Base-by-base conservation (phyloP, 495 filamentous ascomycete genomes). In the Penicillium cataractarum region DNA sequence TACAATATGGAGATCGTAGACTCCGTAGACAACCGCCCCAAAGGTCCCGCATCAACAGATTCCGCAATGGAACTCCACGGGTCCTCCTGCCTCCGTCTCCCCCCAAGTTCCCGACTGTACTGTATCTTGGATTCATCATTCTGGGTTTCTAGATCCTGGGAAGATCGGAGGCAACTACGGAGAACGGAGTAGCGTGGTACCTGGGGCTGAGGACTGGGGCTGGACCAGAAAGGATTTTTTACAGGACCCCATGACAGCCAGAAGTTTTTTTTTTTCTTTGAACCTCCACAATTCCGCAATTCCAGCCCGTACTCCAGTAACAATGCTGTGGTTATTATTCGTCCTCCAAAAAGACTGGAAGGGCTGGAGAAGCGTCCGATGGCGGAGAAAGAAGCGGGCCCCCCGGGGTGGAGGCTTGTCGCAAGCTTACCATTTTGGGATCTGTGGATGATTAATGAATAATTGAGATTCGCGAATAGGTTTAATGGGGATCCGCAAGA, bases 331-430 rank as follows among this genome's bases (percentile, higher is more conserved):
- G 17, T 10, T 39, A 17, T 15, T 15, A 39, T 2, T 2, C 2
- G n/a, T n/a, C n/a, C 17, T 39, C 13, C 35, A 39, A 39, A 39
- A 39, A 39, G n/a, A 44, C 19, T 49, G 46, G 46, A 50, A 50
- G 24, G 26, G 15, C 54, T 64, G 61, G 55, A 59, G 61, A 54
- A 55, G 55, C 32, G 55, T 55, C 65, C 61, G 62, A 65, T 61
- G 65, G 65, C 61, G 65, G 65, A 67, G 65, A 61, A 64, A n/a
- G 42, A n/a, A 35, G 58, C 46, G 62, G 62, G 65, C 15, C 65
- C 42, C 24, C 33, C 29, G 21, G 32, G 27, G 64, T 63, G 61
- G 64, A 63, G 61, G 57, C 42, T 52, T 55, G 49, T 67, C 62
- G 57, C 65, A 61, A 37, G 60, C 53, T 58, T 53, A 54, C 53